Evolutionary conservation across 1,139 yeast species (phyloP).

Genomic region (Debaryomyces coudertii): DNA sequence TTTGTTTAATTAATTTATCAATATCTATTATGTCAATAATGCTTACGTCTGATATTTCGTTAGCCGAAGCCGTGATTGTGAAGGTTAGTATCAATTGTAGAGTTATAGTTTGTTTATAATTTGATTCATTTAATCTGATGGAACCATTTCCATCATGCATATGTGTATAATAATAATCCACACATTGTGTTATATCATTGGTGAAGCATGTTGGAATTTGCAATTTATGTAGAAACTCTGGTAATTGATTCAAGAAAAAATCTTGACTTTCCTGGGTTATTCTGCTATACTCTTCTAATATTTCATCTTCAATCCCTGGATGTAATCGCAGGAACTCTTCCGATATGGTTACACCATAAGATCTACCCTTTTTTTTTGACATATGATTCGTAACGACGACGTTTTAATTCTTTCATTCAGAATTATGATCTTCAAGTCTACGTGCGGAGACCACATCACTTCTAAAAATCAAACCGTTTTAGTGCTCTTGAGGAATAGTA

Average conservation of each 20-base stretch:
- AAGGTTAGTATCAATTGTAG: slow-evolving; percentile 32
- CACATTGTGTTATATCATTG: slow-evolving; percentile 34
- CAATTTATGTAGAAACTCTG: slow-evolving; percentile 27
- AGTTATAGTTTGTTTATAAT: slow-evolving; percentile 29
- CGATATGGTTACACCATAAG: slow-evolving; percentile 1
- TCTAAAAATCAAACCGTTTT: too few relatives aligned
- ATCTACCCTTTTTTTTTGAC: slow-evolving; percentile 1
- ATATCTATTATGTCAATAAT: slow-evolving; percentile 46
- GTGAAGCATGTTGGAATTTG: slow-evolving; percentile 38
- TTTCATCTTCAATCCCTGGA: slow-evolving; percentile 35
- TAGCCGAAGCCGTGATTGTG: slow-evolving; percentile 31
- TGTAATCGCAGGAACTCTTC: slow-evolving; percentile 21
- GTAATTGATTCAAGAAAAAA: slow-evolving; percentile 32
- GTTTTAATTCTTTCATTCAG: too few relatives aligned
- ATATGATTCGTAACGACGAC: not conserved
- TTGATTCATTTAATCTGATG: slow-evolving; percentile 15
- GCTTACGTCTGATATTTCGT: slow-evolving; percentile 19
- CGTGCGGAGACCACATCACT: not conserved
- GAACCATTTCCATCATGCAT: slow-evolving; percentile 16
- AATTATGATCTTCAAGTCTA: not conserved
- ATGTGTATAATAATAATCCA: slow-evolving; percentile 40
- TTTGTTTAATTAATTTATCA: slow-evolving; percentile 38
- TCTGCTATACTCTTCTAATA: slow-evolving; percentile 32
- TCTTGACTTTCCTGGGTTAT: slow-evolving; percentile 33
- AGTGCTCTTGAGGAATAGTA: not conserved